Percentiles rank a stretch among this genome's conserved stretches.
These are phyloP conservation scores for Antitrichia curtipendula DNA, from an alignment of 225 moss, liverwort and hornwort species.

Conservation along the genomic window DNA sequence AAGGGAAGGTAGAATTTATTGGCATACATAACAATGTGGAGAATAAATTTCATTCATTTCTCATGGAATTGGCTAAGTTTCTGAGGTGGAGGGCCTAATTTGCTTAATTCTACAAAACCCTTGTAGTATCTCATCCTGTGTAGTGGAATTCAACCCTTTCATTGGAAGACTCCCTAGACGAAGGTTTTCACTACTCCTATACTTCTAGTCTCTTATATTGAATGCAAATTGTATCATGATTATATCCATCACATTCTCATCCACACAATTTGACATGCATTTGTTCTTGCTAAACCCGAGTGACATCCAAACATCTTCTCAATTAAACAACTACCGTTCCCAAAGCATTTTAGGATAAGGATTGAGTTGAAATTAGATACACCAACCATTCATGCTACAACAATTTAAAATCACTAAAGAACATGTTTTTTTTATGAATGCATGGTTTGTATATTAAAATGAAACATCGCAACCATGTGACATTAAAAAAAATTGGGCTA, in stretches of 20 bases:
- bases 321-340: neutral
- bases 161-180: accelerated
- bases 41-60: no score
- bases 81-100: accelerated
- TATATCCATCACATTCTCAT: neutral
- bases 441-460: neutral
- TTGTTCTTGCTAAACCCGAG: neutral
- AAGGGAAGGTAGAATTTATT: no score
- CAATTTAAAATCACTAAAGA: accelerated
- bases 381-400: neutral
- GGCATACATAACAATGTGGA: no score
- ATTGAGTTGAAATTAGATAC: neutral
- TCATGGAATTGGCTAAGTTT: accelerated
- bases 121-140: accelerated
- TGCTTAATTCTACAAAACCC: accelerated
- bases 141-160: neutral
- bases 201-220: neutral
- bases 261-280: neutral
- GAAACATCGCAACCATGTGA: accelerated
- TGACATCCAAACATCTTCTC: neutral
- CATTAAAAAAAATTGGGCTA: accelerated
- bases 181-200: no score
- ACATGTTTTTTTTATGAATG: neutral
- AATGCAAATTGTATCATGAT: neutral
- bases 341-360: neutral